Evolutionary conservation across 345 rosid species (phyloP).

Genomic region (Brassica rapa): DNA sequence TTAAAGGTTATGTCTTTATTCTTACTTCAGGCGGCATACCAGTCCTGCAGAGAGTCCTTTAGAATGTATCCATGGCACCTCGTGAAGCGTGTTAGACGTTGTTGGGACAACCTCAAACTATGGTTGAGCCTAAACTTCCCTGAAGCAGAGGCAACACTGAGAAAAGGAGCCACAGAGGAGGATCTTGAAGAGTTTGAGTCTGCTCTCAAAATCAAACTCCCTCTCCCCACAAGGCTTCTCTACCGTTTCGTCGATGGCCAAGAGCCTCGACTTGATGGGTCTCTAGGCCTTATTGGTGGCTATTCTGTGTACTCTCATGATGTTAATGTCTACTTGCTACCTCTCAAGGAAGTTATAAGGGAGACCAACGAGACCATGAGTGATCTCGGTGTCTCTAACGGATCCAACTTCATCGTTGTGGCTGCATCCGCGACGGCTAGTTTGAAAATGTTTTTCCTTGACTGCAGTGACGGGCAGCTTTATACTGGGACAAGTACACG

Average conservation of each 20-base stretch:
- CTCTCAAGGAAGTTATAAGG: constrained; percentile 51
- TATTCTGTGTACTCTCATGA: constrained; percentile 51
- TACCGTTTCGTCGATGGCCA: constrained; percentile 89
- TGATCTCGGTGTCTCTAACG: constrained; percentile 33
- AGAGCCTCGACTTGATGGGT: constrained; percentile 33
- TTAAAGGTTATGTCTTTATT: not conserved
- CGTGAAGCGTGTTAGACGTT: constrained; percentile 65
- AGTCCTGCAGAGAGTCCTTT: constrained; percentile 70
- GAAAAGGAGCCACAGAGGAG: constrained; percentile 76
- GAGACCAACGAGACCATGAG: constrained; percentile 43
- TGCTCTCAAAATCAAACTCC: constrained; percentile 60
- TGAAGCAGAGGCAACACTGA: constrained; percentile 66
- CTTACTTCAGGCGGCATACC: constrained; percentile 56
- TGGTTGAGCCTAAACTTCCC: constrained; percentile 74
- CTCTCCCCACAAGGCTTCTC: constrained; percentile 73
- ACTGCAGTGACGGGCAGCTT: constrained; percentile 72
- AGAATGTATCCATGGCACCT: constrained; percentile 82
- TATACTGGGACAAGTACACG: constrained; percentile 60
- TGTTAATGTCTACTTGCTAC: constrained; percentile 73
- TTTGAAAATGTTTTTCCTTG: constrained; percentile 68
- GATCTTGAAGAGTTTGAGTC: constrained; percentile 55
- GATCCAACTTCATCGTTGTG: constrained; percentile 50
- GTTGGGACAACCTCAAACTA: constrained; percentile 65
- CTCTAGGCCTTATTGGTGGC: constrained; percentile 80
- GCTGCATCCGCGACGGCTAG: constrained; percentile 50